These are phyloP conservation scores for Alternaria dauci DNA, from an alignment of 2,329 filamentous ascomycete genomes.

Conservation along the genomic window DNA sequence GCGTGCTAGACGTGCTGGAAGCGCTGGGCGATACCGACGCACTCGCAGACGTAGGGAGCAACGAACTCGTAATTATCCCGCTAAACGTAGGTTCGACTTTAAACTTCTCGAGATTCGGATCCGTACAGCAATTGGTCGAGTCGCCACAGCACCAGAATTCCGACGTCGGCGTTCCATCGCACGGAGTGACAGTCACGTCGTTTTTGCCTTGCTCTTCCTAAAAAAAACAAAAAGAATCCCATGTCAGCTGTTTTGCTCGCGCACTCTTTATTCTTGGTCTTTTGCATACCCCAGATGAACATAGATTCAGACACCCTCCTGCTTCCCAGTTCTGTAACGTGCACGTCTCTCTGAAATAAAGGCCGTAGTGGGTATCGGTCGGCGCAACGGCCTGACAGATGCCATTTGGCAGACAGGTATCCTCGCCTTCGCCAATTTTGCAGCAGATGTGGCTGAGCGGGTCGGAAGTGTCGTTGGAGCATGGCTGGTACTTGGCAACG, in stretches of 20 bases:
- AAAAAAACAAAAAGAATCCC: no score
- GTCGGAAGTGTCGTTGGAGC: slow-evolving; percentile 1
- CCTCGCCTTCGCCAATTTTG: neutral
- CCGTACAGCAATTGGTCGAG: neutral
- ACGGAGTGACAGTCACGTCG: slow-evolving; percentile 1
- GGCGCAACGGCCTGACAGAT: neutral
- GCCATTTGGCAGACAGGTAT: neutral
- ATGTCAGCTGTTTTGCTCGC: neutral
- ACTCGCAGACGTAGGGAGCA: neutral
- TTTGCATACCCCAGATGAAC: neutral
- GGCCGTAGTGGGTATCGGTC: neutral
- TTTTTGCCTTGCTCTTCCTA: neutral
- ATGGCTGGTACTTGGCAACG: neutral
- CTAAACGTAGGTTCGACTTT: neutral
- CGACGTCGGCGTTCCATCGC: neutral
- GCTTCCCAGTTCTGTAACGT: neutral
- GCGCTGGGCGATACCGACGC: neutral
- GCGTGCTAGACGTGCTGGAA: neutral
- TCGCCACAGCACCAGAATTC: neutral
- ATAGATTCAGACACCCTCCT: neutral
- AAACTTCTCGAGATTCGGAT: neutral
- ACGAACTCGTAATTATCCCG: neutral
- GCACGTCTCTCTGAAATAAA: neutral
- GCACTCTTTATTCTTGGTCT: neutral
- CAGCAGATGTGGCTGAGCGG: neutral